Evolutionary conservation across 441 rosid species (phyloP).

Genomic region (Breynia disticha): DNA sequence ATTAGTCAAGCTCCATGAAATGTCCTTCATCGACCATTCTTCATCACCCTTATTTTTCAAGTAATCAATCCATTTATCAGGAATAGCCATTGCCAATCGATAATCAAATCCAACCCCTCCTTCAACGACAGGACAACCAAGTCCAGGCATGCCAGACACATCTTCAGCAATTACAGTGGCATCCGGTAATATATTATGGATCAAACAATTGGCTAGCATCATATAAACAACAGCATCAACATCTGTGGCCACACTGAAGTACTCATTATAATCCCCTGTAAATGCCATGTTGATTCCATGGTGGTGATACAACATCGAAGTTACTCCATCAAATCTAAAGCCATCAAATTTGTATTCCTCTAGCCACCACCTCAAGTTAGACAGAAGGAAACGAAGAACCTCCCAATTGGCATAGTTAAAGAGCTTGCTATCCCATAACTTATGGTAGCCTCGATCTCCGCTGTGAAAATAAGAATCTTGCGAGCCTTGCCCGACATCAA

Average conservation of each 20-base stretch:
- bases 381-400: slow-evolving; percentile 74
- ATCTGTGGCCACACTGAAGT: slow-evolving; percentile 71
- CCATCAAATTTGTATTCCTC: slow-evolving; percentile 80
- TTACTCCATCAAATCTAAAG: slow-evolving; percentile 74
- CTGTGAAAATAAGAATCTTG: slow-evolving; percentile 71
- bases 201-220: slow-evolving; percentile 67
- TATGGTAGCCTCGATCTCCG: slow-evolving; percentile 71
- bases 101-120: slow-evolving; percentile 68
- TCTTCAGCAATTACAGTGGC: slow-evolving; percentile 80
- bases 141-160: slow-evolving; percentile 91
- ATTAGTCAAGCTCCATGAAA: slow-evolving; percentile 52
- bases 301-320: slow-evolving; percentile 82
- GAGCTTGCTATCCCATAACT: slow-evolving; percentile 72
- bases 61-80: slow-evolving; percentile 82
- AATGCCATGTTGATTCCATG: slow-evolving; percentile 66
- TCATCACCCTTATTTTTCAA: slow-evolving; percentile 66
- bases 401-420: slow-evolving; percentile 87
- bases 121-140: slow-evolving; percentile 49
- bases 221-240: slow-evolving; percentile 73
- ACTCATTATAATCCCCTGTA: slow-evolving; percentile 57
- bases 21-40: slow-evolving; percentile 74
- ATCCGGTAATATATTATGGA: slow-evolving; percentile 54
- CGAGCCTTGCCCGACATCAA: slow-evolving; percentile 71
- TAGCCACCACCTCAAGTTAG: slow-evolving; percentile 83
- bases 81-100: slow-evolving; percentile 83